Percentiles rank a stretch among this genome's conserved stretches.
These are phyloP conservation scores for Alternaria angustiovoidea DNA, from an alignment of 2,329 filamentous ascomycete genomes.

Conservation along the genomic window DNA sequence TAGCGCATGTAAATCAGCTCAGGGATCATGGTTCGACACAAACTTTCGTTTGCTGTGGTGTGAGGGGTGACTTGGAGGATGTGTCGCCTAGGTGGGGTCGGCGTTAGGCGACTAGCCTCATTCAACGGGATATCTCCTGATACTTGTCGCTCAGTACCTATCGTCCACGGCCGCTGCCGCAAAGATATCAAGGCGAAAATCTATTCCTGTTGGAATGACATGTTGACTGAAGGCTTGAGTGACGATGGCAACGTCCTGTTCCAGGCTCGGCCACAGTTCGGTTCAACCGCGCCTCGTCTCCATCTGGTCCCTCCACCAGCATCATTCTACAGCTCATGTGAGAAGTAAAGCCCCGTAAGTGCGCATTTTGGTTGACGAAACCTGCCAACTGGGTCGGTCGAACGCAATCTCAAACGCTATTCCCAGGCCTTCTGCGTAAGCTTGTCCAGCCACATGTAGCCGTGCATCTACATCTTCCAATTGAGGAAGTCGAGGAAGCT, in stretches of 20 bases:
- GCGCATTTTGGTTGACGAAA: conserved; percentile 19
- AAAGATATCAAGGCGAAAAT: neutral
- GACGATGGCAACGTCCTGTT: neutral
- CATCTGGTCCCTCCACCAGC: conserved; percentile 10
- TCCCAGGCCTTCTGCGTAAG: conserved; percentile 14
- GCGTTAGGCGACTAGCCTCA: conserved; percentile 23
- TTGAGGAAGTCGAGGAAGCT: conserved; percentile 1
- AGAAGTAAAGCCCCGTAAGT: conserved; percentile 7
- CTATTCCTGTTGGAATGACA: neutral
- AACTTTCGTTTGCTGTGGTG: conserved; percentile 27
- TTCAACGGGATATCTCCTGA: conserved; percentile 35
- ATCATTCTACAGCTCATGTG: conserved; percentile 17
- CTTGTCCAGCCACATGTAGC: conserved; percentile 18
- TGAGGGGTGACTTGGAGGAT: conserved; percentile 29
- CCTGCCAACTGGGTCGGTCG: conserved; percentile 31
- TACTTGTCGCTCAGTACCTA: conserved; percentile 19
- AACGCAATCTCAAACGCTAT: conserved; percentile 28
- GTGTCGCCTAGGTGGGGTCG: conserved; percentile 27
- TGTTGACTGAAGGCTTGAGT: neutral
- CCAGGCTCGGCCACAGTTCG: conserved; percentile 5
- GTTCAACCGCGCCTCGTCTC: conserved; percentile 3
- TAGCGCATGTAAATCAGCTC: conserved; percentile 22
- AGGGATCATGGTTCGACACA: conserved; percentile 15
- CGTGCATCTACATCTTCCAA: conserved; percentile 11
- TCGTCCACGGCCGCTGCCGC: conserved; percentile 12